A percentile compares a stretch with the other conserved stretches of the same genome.
Evolutionary conservation across 352 stramenopile species (phyloP).

Genomic region (Elongisporangium prolatum): DNA sequence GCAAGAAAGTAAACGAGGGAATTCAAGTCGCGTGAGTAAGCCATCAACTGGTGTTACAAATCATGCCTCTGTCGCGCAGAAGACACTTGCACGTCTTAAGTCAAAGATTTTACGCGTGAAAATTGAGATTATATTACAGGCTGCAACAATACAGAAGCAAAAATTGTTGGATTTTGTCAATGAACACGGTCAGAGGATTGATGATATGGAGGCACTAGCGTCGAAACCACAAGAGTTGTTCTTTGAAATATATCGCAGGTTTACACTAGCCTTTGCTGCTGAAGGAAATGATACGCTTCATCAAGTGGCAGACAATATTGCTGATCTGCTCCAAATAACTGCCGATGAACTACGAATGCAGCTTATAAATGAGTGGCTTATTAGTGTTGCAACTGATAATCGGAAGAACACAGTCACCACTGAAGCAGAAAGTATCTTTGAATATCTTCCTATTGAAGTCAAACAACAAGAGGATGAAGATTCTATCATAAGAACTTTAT

Average conservation of each 20-base stretch:
- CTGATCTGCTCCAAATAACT: constrained; percentile 19
- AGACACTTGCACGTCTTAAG: constrained; percentile 27
- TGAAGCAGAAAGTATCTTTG: constrained; percentile 21
- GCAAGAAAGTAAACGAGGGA: not conserved
- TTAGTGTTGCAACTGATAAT: constrained; percentile 29
- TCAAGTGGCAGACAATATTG: constrained; percentile 22
- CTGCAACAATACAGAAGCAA: constrained; percentile 12
- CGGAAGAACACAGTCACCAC: not conserved
- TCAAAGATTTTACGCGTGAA: constrained; percentile 32
- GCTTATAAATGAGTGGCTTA: constrained; percentile 46
- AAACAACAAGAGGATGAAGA: constrained; percentile 25
- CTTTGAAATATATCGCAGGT: constrained; percentile 38
- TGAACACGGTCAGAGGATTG: constrained; percentile 17
- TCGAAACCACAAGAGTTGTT: constrained; percentile 32
- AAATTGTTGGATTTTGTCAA: constrained; percentile 10
- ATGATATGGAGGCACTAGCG: constrained; percentile 17
- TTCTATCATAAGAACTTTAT: constrained; percentile 26
- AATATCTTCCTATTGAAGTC: constrained; percentile 22
- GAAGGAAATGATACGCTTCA: constrained; percentile 21
- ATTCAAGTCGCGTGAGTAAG: not conserved
- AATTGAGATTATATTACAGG: constrained; percentile 30
- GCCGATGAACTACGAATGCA: constrained; percentile 26
- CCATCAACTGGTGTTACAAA: constrained; percentile 1
- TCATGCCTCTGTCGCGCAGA: constrained; percentile 22
- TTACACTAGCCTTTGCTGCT: constrained; percentile 26